phyloP scores from a whole-genome alignment of 2,329 filamentous ascomycete species.

The Thermothelomyces thermophilus region DNA sequence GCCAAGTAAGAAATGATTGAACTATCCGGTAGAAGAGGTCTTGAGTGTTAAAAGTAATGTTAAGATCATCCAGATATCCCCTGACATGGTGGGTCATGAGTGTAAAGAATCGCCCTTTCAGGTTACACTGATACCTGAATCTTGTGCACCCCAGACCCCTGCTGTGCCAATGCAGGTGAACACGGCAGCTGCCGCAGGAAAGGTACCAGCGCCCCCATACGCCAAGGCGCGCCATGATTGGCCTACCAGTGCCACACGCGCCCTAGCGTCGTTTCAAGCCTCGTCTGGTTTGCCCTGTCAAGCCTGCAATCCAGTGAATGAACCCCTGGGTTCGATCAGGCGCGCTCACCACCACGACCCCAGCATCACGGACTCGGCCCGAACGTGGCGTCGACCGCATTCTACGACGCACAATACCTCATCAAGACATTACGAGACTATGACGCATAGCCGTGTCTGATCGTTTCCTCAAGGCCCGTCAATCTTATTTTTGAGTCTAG shows the following conservation, averaged over 20 bases:
- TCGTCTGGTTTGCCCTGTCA: neutral
- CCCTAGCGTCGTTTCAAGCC: constrained; percentile 16
- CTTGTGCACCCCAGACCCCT: neutral
- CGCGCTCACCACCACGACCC: neutral
- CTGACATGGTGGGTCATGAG: neutral
- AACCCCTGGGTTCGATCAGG: neutral
- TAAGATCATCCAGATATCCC: too few species aligned
- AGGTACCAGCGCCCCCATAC: neutral
- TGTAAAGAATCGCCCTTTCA: neutral
- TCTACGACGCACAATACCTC: neutral
- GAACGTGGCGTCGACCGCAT: neutral
- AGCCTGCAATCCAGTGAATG: neutral
- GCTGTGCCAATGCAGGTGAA: neutral
- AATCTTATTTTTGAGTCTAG: neutral
- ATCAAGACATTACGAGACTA: neutral
- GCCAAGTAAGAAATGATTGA: too few species aligned
- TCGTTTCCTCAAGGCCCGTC: neutral
- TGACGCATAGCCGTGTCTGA: neutral
- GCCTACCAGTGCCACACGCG: neutral
- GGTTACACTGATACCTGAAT: neutral
- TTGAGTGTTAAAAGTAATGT: too few species aligned
- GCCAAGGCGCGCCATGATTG: constrained; percentile 5
- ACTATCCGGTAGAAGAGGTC: too few species aligned
- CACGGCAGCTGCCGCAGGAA: neutral
- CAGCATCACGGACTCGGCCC: neutral